Evolutionary conservation across 2,329 filamentous ascomycete species (phyloP).

Genomic region (Talaromyces sp.): DNA sequence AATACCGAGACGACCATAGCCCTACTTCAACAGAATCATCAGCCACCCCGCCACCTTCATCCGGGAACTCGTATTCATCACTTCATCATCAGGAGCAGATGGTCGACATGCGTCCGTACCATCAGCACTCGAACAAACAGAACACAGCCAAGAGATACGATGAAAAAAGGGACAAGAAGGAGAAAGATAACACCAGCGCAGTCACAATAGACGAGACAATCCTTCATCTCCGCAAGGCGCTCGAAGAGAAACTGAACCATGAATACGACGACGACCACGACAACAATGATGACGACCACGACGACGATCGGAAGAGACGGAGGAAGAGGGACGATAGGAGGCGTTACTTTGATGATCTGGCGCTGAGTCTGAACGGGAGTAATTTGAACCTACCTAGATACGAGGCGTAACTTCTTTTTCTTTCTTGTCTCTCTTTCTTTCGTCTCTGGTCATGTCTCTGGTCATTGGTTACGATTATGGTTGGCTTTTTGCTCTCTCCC

Average conservation of each 20-base stretch:
- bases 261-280: not conserved
- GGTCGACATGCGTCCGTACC: not conserved
- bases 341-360: constrained; percentile 10
- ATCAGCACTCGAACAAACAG: not conserved
- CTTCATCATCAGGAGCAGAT: constrained; percentile 1
- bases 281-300: not conserved
- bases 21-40: constrained; percentile 1
- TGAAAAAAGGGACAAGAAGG: not conserved
- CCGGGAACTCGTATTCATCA: constrained; percentile 1
- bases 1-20: not conserved
- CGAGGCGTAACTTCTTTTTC: not conserved
- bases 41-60: not conserved
- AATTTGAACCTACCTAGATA: constrained; percentile 12
- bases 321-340: constrained; percentile 1
- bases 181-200: not conserved
- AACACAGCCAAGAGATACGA: not conserved
- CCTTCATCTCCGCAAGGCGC: constrained; percentile 11
- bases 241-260: constrained; percentile 6
- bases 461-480: not conserved
- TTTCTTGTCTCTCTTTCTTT: not conserved
- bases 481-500: not conserved
- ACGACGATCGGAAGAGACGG: not conserved
- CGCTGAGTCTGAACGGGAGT: constrained; percentile 1
- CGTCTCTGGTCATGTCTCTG: no score
- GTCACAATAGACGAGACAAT: constrained; percentile 6